Conservation (phyloP, 2,329 filamentous ascomycete species). For the Trichoderma sp. region DNA sequence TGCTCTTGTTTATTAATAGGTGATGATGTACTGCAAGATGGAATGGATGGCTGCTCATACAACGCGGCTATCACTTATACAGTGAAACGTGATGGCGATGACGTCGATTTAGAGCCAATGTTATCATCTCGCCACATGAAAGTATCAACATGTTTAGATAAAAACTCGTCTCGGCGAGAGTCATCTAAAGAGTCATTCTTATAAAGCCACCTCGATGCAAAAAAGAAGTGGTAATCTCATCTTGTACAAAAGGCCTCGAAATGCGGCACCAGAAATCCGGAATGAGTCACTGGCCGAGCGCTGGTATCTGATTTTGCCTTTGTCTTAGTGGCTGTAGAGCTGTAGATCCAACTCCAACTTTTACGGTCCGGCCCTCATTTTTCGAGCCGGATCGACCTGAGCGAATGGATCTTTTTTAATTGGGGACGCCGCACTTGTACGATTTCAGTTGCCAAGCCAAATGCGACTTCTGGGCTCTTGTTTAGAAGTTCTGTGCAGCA, state of each 20-base stretch:
- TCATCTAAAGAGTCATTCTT: conserved; percentile 16
- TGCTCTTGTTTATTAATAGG: not conserved
- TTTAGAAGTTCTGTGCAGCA: not conserved
- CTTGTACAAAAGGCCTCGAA: not conserved
- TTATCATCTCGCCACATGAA: not conserved
- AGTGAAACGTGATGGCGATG: not conserved
- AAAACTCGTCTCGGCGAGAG: not conserved
- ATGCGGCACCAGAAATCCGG: conserved; percentile 1
- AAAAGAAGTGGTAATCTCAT: not conserved
- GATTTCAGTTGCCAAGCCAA: not conserved
- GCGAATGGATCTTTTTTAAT: not conserved
- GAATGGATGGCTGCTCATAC: not conserved
- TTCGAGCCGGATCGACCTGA: not conserved
- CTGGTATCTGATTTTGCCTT: not conserved
- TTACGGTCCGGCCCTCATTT: not conserved
- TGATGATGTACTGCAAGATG: not conserved
- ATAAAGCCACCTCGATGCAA: not conserved
- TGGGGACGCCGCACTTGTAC: not conserved
- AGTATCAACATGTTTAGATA: not conserved
- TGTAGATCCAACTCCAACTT: not conserved
- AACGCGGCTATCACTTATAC: not conserved
- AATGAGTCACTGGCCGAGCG: conserved; percentile 25
- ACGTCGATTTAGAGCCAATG: not conserved
- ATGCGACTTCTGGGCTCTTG: not conserved
- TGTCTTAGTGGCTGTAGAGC: not conserved